Evolutionary conservation across 2,329 filamentous ascomycete species (phyloP), one percentile per base, ranked within the genome.

Genomic region (Aplosporella prunicola): DNA sequence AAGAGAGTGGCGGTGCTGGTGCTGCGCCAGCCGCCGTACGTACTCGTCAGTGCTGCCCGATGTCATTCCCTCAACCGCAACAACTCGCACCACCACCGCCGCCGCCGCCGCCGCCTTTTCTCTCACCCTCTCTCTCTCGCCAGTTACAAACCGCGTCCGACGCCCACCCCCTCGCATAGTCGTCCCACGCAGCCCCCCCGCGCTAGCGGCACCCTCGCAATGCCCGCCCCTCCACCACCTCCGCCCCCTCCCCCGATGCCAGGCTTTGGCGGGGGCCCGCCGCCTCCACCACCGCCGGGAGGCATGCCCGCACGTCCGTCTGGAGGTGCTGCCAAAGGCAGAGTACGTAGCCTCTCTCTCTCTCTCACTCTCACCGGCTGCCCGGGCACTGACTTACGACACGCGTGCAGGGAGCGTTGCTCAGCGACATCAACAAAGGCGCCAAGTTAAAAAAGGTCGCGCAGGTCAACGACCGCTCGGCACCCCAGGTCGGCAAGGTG

Each of bases 391-490:
- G n/a, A n/a, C n/a, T n/a, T n/a, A n/a, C n/a, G n/a, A n/a, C n/a
- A 42, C 30, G 42, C 16, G 10, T 11, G 29, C 51, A 96, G 89
- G 81, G 81, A 50, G 88, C 89, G 38, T 71, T 98, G 23, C 74
- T 96, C 29, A 73, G 77, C 53, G 89, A 96, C 60, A 98, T 98
- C 50, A 67, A 69, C 47, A 93, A 93, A 60, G 91, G 89, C 46
- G 71, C 66, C 48, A 66, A 68, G 43, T 70, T 96, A 42, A 94
- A 82, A 63, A 95, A 94, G 61, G 71, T 67, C 39, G 55, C 85
- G 20, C 80, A 86, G 39, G 84, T 88, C 48, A 95, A 96, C 62
- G 89, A 96, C 60, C 80, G 89, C 60, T 95, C 88, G 15, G 85
- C 85, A 6, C 89, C 89, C 1, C 51, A 73, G 34, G 59, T 95